A percentile compares a stretch with the other conserved stretches of the same genome.
Evolutionary conservation across 106 monocot genomes (phyloP).

Genomic region (Agapanthus africanus): DNA sequence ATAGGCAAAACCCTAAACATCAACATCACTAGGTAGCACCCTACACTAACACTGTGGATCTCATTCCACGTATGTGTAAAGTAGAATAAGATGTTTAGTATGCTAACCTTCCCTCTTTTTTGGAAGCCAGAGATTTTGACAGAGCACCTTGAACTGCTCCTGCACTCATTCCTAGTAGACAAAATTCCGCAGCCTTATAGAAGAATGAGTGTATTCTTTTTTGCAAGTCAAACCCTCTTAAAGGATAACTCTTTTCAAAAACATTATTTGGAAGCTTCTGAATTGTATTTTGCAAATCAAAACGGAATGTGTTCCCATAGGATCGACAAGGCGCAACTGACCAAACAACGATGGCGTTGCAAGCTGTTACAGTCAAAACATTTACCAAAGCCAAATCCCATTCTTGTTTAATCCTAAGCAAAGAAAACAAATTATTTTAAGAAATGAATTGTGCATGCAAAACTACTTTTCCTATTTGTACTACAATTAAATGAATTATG

Average conservation of each 20-base stretch:
- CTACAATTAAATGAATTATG: neutral
- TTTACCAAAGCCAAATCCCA: slow-evolving; percentile 93
- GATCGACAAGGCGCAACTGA: slow-evolving; percentile 94
- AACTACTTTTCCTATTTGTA: neutral
- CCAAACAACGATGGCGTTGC: slow-evolving; percentile 90
- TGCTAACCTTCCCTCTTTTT: slow-evolving; percentile 62
- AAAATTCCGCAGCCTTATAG: slow-evolving; percentile 81
- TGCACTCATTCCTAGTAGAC: slow-evolving; percentile 57
- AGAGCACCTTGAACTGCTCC: slow-evolving; percentile 72
- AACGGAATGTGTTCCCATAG: slow-evolving; percentile 85
- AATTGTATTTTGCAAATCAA: slow-evolving; percentile 85
- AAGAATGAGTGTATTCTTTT: slow-evolving; percentile 86
- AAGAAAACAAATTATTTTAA: neutral
- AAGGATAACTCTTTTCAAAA: slow-evolving; percentile 84
- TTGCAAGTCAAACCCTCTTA: slow-evolving; percentile 87
- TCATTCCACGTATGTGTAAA: too few species aligned
- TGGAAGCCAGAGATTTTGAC: slow-evolving; percentile 50
- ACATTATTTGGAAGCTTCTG: slow-evolving; percentile 98
- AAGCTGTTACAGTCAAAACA: slow-evolving; percentile 70
- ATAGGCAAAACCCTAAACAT: too few species aligned
- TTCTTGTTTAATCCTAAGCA: slow-evolving; percentile 79
- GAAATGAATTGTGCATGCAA: neutral
- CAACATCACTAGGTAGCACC: too few species aligned
- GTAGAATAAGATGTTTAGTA: neutral
- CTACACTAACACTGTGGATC: too few species aligned